Base-by-base conservation (phyloP, 2,329 filamentous ascomycete species). In the Penicillium rolfsii region DNA sequence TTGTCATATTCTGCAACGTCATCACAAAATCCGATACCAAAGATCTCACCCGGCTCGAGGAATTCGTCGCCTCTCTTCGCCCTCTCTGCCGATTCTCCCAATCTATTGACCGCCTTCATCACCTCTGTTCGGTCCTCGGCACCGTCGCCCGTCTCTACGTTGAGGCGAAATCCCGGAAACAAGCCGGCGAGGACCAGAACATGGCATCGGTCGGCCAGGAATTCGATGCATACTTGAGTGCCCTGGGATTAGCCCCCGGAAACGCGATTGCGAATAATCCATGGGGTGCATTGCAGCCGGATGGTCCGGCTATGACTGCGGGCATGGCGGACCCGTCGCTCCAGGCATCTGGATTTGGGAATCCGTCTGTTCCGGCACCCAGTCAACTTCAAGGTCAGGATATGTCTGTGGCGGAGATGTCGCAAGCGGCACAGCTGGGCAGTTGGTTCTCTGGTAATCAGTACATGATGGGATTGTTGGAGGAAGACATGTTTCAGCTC, bases 381-480 rank as follows among this genome's bases (percentile, higher is more conserved):
- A n/a, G 33, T 22, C 59, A 65, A 41, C 54, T 61, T 33, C 66
- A 67, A 9, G 52, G 41, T n/a, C 67, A 70, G n/a, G 62, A 61
- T n/a, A 54, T 57, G 5, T 59, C 61, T 33, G 40, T 61, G 26
- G 54, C 57, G 14, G 65, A 66, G 24, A 67, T 67, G 52, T 64
- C 64, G 5, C 71, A 77, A 61, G 71, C 76, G 26, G 75, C 81
- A 35, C 82, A 86, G 49, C 74, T 89, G 61, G 84, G 84, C 2
- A 86, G 88, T 63, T 89, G 87, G 87, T 89, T 88, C 66, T 86
- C 84, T 3, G 85, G 87, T 1, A 89, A 85, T 61, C 81, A 83
- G 57, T 87, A 88, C 67, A 84, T 90, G 77, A 82, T 89, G 78
- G 85, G 85, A 0, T 69, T 89, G 59, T 72, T 89, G 70, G 87